These are phyloP conservation scores for Colletotrichum orchidophilum DNA, from an alignment of 2,329 filamentous ascomycete genomes.

Conservation along the genomic window DNA sequence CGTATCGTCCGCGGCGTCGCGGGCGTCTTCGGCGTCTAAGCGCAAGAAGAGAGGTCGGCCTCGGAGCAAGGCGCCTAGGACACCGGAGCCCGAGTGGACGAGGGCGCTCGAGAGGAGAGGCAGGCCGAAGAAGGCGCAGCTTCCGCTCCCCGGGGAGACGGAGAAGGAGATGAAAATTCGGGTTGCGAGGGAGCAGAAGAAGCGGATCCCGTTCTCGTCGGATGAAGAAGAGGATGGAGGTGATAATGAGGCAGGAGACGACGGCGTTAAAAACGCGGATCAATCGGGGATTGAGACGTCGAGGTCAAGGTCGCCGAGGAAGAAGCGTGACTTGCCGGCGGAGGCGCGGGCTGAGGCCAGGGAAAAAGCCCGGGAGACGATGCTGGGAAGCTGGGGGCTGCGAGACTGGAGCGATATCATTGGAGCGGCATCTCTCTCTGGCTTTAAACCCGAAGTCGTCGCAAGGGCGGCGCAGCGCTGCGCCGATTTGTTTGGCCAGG, in stretches of 20 bases:
- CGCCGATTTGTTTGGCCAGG: slow-evolving; percentile 76
- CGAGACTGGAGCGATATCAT: slow-evolving; percentile 90
- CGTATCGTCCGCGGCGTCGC: slow-evolving; percentile 10
- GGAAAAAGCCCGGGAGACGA: slow-evolving; percentile 36
- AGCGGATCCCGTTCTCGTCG: slow-evolving; percentile 34
- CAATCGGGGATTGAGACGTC: slow-evolving; percentile 19
- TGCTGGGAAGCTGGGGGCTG: slow-evolving; percentile 51
- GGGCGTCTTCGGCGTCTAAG: slow-evolving; percentile 7
- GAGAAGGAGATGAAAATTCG: slow-evolving; percentile 56
- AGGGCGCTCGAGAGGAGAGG: slow-evolving; percentile 41
- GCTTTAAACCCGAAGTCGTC: slow-evolving; percentile 72
- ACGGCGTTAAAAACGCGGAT: slow-evolving; percentile 3
- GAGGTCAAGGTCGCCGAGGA: slow-evolving; percentile 32
- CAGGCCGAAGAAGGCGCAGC: slow-evolving; percentile 51
- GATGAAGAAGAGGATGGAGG: slow-evolving; percentile 18
- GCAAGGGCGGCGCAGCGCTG: slow-evolving; percentile 79
- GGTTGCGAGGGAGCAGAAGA: slow-evolving; percentile 52
- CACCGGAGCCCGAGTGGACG: slow-evolving; percentile 16
- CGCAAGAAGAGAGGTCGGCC: not conserved
- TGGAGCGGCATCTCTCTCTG: slow-evolving; percentile 78
- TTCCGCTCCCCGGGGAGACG: slow-evolving; percentile 54
- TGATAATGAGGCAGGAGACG: slow-evolving; percentile 9
- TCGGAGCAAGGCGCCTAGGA: slow-evolving; percentile 21
- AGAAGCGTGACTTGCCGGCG: slow-evolving; percentile 24
- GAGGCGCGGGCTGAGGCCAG: slow-evolving; percentile 32